Evolutionary conservation across 441 rosid genomes (phyloP).

Genomic region (Rhodomyrtus psidioides): DNA sequence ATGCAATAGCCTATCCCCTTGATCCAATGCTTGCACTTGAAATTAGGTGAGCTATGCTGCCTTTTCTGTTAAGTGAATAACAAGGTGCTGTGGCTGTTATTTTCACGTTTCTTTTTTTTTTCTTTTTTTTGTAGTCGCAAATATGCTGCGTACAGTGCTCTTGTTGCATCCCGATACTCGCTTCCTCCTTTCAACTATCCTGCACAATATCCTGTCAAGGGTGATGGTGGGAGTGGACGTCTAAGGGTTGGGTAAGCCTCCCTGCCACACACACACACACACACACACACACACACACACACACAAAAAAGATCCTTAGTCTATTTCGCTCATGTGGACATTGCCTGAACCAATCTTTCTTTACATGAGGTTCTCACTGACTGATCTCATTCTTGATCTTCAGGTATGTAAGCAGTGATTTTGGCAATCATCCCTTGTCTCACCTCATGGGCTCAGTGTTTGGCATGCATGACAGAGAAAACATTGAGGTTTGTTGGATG

Average conservation of each 20-base stretch:
- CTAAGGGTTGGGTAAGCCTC: conserved; percentile 65
- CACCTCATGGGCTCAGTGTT: conserved; percentile 99
- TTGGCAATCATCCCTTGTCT: conserved; percentile 97
- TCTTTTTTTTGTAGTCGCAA: conserved; percentile 56
- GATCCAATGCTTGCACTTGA: conserved; percentile 96
- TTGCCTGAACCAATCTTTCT: background rate
- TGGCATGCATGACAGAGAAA: conserved; percentile 91
- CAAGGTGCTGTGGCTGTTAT: background rate
- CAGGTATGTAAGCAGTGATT: conserved; percentile 84
- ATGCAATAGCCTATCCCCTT: conserved; percentile 98
- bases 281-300: too few relatives aligned
- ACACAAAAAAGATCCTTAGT: background rate
- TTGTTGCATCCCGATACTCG: conserved; percentile 85
- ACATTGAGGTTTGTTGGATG: conserved; percentile 70
- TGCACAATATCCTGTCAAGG: conserved; percentile 50
- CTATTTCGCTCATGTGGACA: background rate
- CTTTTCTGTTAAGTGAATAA: background rate
- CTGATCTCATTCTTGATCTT: background rate
- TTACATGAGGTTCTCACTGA: background rate
- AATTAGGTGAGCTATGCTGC: conserved; percentile 48
- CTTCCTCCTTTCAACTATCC: conserved; percentile 75
- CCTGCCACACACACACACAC: too few relatives aligned
- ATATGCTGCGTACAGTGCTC: conserved; percentile 91
- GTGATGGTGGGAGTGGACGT: conserved; percentile 63
- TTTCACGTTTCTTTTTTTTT: background rate